Evolutionary conservation across 192 early-diverging fungal genomes (phyloP).

Genomic region (Backusella tuberculispora): DNA sequence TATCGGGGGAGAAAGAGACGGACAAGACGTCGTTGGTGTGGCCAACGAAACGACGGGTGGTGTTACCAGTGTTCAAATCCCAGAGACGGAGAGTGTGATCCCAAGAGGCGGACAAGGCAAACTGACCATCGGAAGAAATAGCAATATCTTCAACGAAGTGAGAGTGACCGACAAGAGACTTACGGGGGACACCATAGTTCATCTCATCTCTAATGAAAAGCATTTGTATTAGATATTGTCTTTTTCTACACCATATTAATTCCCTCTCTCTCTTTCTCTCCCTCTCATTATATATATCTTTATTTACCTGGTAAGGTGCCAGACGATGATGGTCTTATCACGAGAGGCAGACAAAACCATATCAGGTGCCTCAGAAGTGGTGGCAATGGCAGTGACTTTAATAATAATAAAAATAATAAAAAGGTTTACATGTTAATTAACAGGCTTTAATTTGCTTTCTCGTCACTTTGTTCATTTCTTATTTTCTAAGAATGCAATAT

Average conservation of each 20-base stretch:
- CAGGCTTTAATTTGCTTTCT: background rate
- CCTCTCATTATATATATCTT: background rate
- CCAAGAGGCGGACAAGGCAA: constrained; percentile 98
- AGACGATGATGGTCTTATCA: constrained; percentile 99
- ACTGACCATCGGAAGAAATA: constrained; percentile 98
- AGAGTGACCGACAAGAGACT: constrained; percentile 96
- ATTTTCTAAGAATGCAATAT: background rate
- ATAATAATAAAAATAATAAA: background rate
- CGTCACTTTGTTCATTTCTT: background rate
- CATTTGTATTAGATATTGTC: background rate
- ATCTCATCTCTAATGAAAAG: constrained; percentile 69
- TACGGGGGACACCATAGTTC: constrained; percentile 90
- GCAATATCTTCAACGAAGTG: constrained; percentile 99
- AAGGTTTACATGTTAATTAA: background rate
- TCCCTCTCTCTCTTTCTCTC: background rate
- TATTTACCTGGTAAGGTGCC: constrained; percentile 75
- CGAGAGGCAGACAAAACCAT: constrained; percentile 97
- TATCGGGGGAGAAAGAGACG: constrained; percentile 99
- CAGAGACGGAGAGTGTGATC: constrained; percentile 99
- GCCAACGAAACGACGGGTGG: constrained; percentile 96
- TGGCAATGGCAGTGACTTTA: constrained; percentile 94
- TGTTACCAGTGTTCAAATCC: constrained; percentile 95
- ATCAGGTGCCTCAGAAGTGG: constrained; percentile 94
- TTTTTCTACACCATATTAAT: background rate
- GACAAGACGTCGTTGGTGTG: constrained; percentile 98